phyloP scores from a whole-genome alignment of 148 eudicot genomes.

The Vaccinium myrtillus region DNA sequence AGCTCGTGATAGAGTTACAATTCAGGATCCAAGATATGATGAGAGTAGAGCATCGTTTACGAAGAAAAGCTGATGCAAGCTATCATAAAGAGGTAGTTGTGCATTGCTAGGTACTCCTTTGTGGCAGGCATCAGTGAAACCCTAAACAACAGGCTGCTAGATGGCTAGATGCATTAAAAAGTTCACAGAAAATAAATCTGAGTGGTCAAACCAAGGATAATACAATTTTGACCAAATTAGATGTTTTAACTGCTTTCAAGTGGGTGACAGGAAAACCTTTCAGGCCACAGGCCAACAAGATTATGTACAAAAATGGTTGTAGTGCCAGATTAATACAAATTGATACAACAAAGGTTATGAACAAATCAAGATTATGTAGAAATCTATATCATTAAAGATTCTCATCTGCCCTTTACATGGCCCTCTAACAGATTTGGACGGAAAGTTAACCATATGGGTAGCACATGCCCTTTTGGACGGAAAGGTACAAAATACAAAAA shows the following conservation, averaged over 20 bases:
- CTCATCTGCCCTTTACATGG: neutral
- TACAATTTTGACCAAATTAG: neutral
- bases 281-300: neutral
- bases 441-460: no score
- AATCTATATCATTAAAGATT: neutral
- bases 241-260: neutral
- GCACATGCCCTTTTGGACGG: no score
- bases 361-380: neutral
- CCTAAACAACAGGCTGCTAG: neutral
- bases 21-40: neutral
- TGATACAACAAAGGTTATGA: neutral
- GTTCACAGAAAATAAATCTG: neutral
- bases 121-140: neutral
- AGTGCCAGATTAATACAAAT: slow-evolving; percentile 2
- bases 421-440: neutral
- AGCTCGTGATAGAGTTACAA: no score
- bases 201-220: neutral
- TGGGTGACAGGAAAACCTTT: slow-evolving; percentile 9
- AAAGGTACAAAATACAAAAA: no score
- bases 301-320: neutral
- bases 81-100: slow-evolving; percentile 1
- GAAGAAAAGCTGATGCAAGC: slow-evolving; percentile 16
- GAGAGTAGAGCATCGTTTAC: neutral
- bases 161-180: neutral
- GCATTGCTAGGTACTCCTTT: neutral